A percentile compares a stretch with the other conserved stretches of the same genome.
These are phyloP conservation scores for Mycena polygramma DNA, from an alignment of 768 basidiomycete genomes.

Conservation along the genomic window DNA sequence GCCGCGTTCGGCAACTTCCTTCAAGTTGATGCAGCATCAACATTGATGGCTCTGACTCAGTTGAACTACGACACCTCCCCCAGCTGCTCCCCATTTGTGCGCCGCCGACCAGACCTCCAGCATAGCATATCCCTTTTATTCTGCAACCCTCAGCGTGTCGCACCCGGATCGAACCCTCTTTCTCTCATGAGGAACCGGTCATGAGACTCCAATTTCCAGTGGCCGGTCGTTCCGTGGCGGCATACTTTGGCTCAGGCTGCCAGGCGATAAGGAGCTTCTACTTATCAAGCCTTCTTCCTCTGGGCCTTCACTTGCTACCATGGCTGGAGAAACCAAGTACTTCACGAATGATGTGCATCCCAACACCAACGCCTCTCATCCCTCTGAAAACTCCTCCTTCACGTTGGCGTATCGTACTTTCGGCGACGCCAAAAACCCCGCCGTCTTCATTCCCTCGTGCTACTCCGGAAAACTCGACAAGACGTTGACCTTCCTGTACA, in stretches of 20 bases:
- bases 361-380: conserved; percentile 20
- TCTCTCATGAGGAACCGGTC: no score
- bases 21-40: no score
- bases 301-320: neutral
- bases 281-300: neutral
- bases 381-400: conserved; percentile 24
- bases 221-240: neutral
- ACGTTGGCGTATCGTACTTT: conserved; percentile 36
- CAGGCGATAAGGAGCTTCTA: conserved; percentile 1
- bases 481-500: conserved; percentile 35
- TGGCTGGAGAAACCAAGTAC: conserved; percentile 31
- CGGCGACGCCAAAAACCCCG: conserved; percentile 31
- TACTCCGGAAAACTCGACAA: conserved; percentile 27
- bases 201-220: no score
- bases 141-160: no score
- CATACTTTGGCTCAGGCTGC: neutral
- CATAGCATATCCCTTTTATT: no score
- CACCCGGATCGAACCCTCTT: no score
- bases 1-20: no score
- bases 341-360: conserved; percentile 28
- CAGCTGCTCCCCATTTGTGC: no score
- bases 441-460: conserved; percentile 32
- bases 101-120: no score
- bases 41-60: no score
- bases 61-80: no score